Conservation (phyloP, 768 basidiomycete genomes). For the Termitomyces sp. region DNA sequence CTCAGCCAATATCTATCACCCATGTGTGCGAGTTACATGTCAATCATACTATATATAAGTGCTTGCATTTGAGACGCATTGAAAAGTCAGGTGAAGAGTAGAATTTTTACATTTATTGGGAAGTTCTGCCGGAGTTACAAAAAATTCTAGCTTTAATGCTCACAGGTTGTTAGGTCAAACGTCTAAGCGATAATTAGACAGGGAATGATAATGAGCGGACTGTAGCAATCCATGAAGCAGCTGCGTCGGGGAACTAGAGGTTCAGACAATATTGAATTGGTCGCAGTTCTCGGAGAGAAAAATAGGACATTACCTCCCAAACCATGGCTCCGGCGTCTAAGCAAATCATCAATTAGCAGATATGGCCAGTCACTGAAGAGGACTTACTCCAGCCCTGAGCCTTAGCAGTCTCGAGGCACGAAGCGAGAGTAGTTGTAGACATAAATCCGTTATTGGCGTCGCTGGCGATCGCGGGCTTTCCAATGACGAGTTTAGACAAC, state of each 20-base stretch:
- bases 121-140: not conserved
- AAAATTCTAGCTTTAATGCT: too few species aligned
- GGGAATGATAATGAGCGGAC: conserved; percentile 27
- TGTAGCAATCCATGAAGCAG: conserved; percentile 27
- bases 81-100: not conserved
- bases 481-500: conserved; percentile 65
- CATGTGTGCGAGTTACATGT: not conserved
- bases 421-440: conserved; percentile 45
- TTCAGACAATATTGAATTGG: not conserved
- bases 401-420: conserved; percentile 57
- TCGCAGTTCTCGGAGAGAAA: not conserved
- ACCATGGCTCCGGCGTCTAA: conserved; percentile 32
- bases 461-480: conserved; percentile 53
- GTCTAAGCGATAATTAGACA: conserved; percentile 11
- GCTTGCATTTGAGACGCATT: not conserved
- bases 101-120: not conserved
- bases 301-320: conserved; percentile 25
- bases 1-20: too few species aligned
- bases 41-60: not conserved
- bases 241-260: conserved; percentile 23
- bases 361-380: not conserved
- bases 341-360: conserved; percentile 1
- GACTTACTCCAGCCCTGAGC: conserved; percentile 62
- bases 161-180: not conserved
- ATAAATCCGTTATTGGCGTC: conserved; percentile 64